Evolutionary conservation across 768 basidiomycete species (phyloP), one percentile per base, ranked within the genome.

Genomic region (Mrakia frigida): DNA sequence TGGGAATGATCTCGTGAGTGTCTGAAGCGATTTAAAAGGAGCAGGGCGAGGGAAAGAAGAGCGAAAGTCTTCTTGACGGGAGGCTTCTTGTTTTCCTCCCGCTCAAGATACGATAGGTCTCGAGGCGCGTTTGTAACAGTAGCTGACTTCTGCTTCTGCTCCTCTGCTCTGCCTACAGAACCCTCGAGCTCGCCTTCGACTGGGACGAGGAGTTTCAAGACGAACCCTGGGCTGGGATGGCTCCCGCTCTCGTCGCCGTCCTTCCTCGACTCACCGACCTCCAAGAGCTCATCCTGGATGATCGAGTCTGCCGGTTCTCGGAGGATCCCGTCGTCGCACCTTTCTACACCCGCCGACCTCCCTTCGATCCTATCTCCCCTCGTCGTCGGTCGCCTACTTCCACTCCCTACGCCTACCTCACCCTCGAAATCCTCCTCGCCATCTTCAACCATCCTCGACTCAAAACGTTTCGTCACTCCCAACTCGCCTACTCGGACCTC

Each of bases 121-220:
- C n/a, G n/a, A n/a, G n/a, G n/a, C n/a, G n/a, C n/a, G n/a, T n/a
- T n/a, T n/a, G n/a, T n/a, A n/a, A n/a, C n/a, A n/a, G n/a, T n/a
- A n/a, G 31, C 37, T 65, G 11, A 6, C 37, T n/a, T n/a, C n/a
- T n/a, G n/a, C 28, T 7, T 39, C 35, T 37, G 4, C 37, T 33
- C 16, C 21, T 18, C 5, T 23, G 14, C 10, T n/a, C 33, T 18
- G 2, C 6, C n/a, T 13, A 18, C 33, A 65, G 63, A 7, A 33
- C 37, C 13, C 39, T 68, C 18, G 65, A 68, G 25, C 65, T 68
- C 16, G 65, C 65, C 35, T 68, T 68, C 65, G 65, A 68, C 37
- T 68, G 65, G 65, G 65, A 68, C 39, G 65, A 68, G 35, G 65
- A 68, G 16, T 68, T 39, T 10, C 13, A 68, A 23, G 65, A 68